Percentiles rank a stretch among this genome's conserved stretches.
Evolutionary conservation across 805 yeast genomes (phyloP).

Genomic region (Candida sanyiensis): DNA sequence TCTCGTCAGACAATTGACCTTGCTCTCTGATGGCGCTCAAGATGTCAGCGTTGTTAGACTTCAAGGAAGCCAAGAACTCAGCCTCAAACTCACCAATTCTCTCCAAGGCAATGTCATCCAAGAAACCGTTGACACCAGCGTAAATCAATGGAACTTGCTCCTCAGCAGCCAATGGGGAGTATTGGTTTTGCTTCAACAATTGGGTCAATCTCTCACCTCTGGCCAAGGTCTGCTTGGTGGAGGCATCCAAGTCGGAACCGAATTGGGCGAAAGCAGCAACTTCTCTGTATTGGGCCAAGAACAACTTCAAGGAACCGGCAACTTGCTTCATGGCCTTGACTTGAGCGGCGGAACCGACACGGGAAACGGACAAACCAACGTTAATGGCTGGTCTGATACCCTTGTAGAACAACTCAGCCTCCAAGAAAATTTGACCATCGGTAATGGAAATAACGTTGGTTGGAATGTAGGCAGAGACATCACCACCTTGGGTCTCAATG

Average conservation of each 20-base stretch:
- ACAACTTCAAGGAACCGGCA: conserved; percentile 99
- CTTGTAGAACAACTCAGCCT: conserved; percentile 99
- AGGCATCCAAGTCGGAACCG: conserved; percentile 99
- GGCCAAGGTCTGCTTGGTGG: conserved; percentile 96
- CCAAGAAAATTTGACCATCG: conserved; percentile 97
- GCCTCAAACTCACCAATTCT: conserved; percentile 89
- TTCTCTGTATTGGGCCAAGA: conserved; percentile 99
- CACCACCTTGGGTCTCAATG: conserved; percentile 99
- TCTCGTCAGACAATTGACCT: conserved; percentile 89
- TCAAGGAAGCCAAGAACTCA: conserved; percentile 86
- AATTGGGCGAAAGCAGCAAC: conserved; percentile 99
- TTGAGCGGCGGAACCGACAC: conserved; percentile 99
- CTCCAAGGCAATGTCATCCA: conserved; percentile 79
- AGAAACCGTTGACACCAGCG: conserved; percentile 99
- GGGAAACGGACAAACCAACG: conserved; percentile 99
- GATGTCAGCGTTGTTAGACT: conserved; percentile 82
- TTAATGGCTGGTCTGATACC: conserved; percentile 99
- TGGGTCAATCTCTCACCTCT: conserved; percentile 99
- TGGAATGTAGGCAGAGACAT: conserved; percentile 96
- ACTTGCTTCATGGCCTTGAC: conserved; percentile 99
- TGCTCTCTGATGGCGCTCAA: conserved; percentile 76
- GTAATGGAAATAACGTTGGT: conserved; percentile 97
- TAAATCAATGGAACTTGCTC: conserved; percentile 97
- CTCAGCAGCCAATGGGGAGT: conserved; percentile 94
- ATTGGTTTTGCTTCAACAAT: conserved; percentile 96